Base-by-base conservation (phyloP, 495 filamentous ascomycete species). In the Aspergillus bridgeri region DNA sequence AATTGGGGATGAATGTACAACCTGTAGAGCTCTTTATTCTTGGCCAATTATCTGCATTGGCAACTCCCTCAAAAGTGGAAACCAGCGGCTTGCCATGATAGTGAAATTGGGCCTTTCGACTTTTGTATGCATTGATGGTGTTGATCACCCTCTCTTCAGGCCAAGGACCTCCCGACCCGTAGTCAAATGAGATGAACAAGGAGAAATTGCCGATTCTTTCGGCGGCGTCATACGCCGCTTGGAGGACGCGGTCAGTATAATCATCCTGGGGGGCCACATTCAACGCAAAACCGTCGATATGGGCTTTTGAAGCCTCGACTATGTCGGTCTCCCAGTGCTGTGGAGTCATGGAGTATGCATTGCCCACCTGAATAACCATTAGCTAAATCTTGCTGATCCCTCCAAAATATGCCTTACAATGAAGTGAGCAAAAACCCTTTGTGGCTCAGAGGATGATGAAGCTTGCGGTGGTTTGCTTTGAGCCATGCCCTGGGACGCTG, bases 241-340 rank as follows among this genome's bases (percentile, higher is more conserved):
- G 59, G 2, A 87, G 66, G 52, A 82, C 79, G 8, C 57, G 61
- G n/a, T 73, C 71, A 13, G 76, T 83, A 64, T 77, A 81, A 0
- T 66, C 63, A 53, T 86, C 82, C 8, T 69, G 72, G 0, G 79
- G 74, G 0, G 78, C 88, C 45, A 89, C 78, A 56, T 91, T 90
- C 27, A 91, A 65, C 0, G 83, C 88, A 62, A 91, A 91, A 3
- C 84, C 88, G 63, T 91, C 88, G 50, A 91, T 89, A 38, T 83
- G 79, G 0, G 82, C 77, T 15, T 75, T 75, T 59, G 84, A 79
- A 8, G 88, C 88, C 9, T 78, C 68, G 7, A 62, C 65, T 46
- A 91, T 86, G 51, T 91, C 86, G 6, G 69, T 71, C 42, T 75
- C 69, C 82, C 85, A 90, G 29, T 86, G 76, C 15, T 73, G 69